Conservation (phyloP, 2,329 filamentous ascomycete species). For the Dactylellina leptospora region DNA sequence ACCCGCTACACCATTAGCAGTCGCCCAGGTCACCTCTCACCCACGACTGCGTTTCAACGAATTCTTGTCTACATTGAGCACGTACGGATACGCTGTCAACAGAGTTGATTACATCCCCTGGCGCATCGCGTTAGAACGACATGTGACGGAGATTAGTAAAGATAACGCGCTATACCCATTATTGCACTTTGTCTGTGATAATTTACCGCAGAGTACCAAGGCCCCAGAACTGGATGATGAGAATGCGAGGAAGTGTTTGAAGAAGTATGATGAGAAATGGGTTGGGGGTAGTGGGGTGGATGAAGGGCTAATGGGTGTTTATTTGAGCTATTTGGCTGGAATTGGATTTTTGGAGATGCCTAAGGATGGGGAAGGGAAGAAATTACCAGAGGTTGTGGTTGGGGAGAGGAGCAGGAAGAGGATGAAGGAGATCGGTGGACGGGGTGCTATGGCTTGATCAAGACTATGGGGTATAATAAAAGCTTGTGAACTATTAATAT, state of each 20-base stretch:
- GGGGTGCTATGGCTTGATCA: slow-evolving; percentile 59
- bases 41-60: slow-evolving; percentile 80
- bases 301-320: slow-evolving; percentile 70
- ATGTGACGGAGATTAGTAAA: slow-evolving; percentile 71
- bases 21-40: slow-evolving; percentile 81
- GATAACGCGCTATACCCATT: slow-evolving; percentile 78
- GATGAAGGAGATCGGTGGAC: slow-evolving; percentile 66
- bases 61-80: slow-evolving; percentile 74
- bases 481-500: not conserved
- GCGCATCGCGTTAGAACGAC: slow-evolving; percentile 73
- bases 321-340: slow-evolving; percentile 70
- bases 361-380: slow-evolving; percentile 58
- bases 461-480: not conserved
- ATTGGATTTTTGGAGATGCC: slow-evolving; percentile 70
- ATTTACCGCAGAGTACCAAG: slow-evolving; percentile 74
- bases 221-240: slow-evolving; percentile 78
- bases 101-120: slow-evolving; percentile 74
- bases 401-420: slow-evolving; percentile 64
- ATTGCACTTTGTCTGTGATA: slow-evolving; percentile 75
- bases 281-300: slow-evolving; percentile 68
- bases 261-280: slow-evolving; percentile 68
- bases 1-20: slow-evolving; percentile 64
- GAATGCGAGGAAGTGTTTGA: slow-evolving; percentile 72
- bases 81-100: slow-evolving; percentile 76
- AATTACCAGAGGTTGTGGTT: slow-evolving; percentile 63